A percentile compares a stretch with the other conserved stretches of the same genome.
These are phyloP conservation scores for Aspergillus asperescens DNA, from an alignment of 495 filamentous ascomycete species.

Conservation along the genomic window DNA sequence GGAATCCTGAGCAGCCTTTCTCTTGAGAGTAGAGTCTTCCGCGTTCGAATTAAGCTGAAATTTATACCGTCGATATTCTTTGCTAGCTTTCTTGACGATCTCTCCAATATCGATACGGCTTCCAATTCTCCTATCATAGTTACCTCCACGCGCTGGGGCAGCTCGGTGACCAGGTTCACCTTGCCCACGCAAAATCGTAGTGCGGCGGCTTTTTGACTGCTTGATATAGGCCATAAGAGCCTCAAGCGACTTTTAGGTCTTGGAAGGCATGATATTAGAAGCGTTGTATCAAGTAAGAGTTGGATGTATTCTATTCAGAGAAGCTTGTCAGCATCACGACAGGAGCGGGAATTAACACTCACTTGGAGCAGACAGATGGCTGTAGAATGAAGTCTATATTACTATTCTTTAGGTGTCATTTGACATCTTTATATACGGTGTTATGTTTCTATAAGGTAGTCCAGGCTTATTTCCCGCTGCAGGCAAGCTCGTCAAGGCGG, in stretches of 20 bases:
- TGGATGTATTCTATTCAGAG: neutral
- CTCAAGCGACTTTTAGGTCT: neutral
- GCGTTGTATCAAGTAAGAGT: neutral
- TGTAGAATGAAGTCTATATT: neutral
- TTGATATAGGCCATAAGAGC: neutral
- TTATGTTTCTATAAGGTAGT: neutral
- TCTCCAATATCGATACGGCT: slow-evolving; percentile 6
- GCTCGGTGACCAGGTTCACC: neutral
- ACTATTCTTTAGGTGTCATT: neutral
- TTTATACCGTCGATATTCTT: slow-evolving; percentile 6
- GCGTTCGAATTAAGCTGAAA: neutral
- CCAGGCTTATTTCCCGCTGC: neutral
- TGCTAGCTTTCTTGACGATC: neutral
- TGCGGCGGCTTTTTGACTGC: slow-evolving; percentile 4
- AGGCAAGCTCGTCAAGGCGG: neutral
- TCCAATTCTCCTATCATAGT: neutral
- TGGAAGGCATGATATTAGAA: neutral
- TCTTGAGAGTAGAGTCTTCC: slow-evolving; percentile 7
- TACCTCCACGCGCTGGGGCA: neutral
- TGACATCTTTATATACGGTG: neutral
- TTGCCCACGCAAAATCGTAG: slow-evolving; percentile 1
- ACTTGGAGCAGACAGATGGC: neutral
- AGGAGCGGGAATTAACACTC: slow-evolving; percentile 1
- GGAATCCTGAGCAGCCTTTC: slow-evolving; percentile 2
- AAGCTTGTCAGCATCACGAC: neutral